Evolutionary conservation across 2,329 filamentous ascomycete genomes (phyloP).

Genomic region (Sporothrix globosa): DNA sequence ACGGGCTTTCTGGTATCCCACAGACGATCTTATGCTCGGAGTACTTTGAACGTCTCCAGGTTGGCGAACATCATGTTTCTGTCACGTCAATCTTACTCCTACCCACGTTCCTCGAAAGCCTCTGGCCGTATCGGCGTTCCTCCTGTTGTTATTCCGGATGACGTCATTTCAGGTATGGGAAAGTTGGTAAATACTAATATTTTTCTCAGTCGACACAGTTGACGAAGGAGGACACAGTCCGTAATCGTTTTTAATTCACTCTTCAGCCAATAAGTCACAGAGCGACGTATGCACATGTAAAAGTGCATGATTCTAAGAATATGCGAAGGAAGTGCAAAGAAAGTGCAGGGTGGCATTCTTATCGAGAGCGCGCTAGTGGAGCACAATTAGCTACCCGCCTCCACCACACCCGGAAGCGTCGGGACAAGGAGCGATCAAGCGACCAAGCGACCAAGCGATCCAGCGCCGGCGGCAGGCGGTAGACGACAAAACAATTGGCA

Average conservation of each 20-base stretch:
- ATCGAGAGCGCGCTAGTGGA: slow-evolving; percentile 9
- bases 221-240: neutral
- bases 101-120: no score
- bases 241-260: neutral
- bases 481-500: no score
- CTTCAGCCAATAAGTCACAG: neutral
- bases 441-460: neutral
- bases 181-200: neutral
- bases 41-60: neutral
- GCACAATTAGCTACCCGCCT: slow-evolving; percentile 17
- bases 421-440: slow-evolving; percentile 27
- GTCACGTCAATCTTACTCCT: neutral
- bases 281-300: no score
- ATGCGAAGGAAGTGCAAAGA: neutral
- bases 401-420: slow-evolving; percentile 28
- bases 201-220: neutral
- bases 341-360: slow-evolving; percentile 18
- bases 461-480: no score
- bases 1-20: neutral
- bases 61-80: neutral
- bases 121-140: neutral
- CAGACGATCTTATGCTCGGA: no score
- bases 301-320: neutral
- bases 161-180: neutral
- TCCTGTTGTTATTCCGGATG: neutral